Evolutionary conservation across 2,329 filamentous ascomycete species (phyloP), one percentile per base, ranked within the genome.

Genomic region (Aspergillus pseudoterreus): DNA sequence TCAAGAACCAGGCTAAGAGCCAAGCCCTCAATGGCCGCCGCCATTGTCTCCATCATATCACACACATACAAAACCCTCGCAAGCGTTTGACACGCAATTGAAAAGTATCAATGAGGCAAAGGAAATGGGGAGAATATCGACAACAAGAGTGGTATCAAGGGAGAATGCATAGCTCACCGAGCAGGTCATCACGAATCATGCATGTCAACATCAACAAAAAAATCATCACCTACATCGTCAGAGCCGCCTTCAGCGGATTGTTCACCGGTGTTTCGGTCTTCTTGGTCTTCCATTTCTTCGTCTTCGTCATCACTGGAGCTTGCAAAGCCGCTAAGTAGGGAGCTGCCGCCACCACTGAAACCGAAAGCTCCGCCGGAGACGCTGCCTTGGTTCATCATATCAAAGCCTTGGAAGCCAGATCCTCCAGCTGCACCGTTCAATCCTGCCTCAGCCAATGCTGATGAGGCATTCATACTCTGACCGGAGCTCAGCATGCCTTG

Each of bases 271-370:
- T 64, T 63, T 59, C 61, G 63, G 61, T 90, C 87, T 58, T 92
- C 69, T 33, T 70, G 68, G 33, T 74, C 71, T 52, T 95, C 90
- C 74, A 90, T 88, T 57, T 96, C 92, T 62, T 96, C 92, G 57
- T 97, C 94, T 59, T 97, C 94, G 71, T 96, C 92, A 65, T 96
- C 91, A 64, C 91, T 96, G 45, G 89, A 94, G 73, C 91, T 95
- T 66, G 90, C 92, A 72, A 97, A 97, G 47, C 92, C 91, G 66
- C 89, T 92, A 24, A 94, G 82, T 54, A 96, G 76, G 27, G 88
- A 87, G 47, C 62, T 67, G 46, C 64, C 64, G 46, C 87, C 87
- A 38, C 84, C 81, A 63, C 83, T 85, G 62, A 89, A 83, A 39
- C 85, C 83, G 68, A 92, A 92, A 12, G 82, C 81, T 1, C 86